Evolutionary conservation across 306 rosid genomes (phyloP).

Genomic region (Glycine latifolia): DNA sequence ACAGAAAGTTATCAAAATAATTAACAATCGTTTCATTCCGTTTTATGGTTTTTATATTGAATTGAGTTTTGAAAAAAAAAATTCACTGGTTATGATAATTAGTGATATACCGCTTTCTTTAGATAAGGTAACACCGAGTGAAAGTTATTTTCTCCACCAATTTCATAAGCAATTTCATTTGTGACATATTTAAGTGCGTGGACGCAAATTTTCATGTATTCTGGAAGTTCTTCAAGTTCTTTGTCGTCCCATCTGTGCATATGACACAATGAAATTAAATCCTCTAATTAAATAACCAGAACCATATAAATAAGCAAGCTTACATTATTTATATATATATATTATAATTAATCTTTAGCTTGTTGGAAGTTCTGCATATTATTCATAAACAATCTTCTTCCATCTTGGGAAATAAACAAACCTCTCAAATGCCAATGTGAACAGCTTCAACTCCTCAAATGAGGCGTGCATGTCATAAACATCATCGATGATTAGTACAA

Average conservation of each 20-base stretch:
- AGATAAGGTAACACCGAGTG: slow-evolving; percentile 49
- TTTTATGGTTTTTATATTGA: background rate
- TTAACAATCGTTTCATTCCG: background rate
- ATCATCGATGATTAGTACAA: slow-evolving; percentile 63
- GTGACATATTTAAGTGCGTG: slow-evolving; percentile 56
- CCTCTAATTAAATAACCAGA: too few relatives aligned
- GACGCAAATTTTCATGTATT: slow-evolving; percentile 64
- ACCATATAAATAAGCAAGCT: too few relatives aligned
- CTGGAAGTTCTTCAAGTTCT: slow-evolving; percentile 56
- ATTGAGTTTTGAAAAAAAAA: background rate
- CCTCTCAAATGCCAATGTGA: slow-evolving; percentile 66
- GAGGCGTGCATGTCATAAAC: slow-evolving; percentile 69
- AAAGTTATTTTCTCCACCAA: slow-evolving; percentile 50
- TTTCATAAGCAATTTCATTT: slow-evolving; percentile 60
- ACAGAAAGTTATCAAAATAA: background rate
- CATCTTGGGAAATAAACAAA: slow-evolving; percentile 23
- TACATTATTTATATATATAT: too few relatives aligned
- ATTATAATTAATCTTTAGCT: too few relatives aligned
- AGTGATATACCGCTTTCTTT: slow-evolving; percentile 53
- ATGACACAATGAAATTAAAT: background rate
- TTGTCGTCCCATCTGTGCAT: slow-evolving; percentile 63
- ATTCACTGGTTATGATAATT: background rate
- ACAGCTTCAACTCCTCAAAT: slow-evolving; percentile 58
- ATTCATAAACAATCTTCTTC: too few relatives aligned
- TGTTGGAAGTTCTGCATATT: too few relatives aligned